Evolutionary conservation across 2,329 filamentous ascomycete species (phyloP).

Genomic region (Colletotrichum neosansevieriae): DNA sequence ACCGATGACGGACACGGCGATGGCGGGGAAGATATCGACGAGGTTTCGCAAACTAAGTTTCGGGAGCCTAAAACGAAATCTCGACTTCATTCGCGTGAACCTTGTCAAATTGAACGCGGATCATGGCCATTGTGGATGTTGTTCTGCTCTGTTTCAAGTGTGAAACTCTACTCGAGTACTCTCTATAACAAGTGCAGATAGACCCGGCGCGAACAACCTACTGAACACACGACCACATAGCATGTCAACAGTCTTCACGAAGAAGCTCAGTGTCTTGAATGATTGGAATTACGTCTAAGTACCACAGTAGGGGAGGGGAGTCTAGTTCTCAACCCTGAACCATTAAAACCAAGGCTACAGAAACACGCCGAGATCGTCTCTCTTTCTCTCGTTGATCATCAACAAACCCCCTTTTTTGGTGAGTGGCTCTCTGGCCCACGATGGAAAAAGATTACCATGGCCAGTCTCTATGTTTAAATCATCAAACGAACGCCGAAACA

Average conservation of each 20-base stretch:
- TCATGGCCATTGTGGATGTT: no score
- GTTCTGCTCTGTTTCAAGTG: no score
- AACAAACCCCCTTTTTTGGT: conserved; percentile 2
- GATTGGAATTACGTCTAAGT: conserved; percentile 25
- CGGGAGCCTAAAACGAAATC: no score
- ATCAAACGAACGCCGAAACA: conserved; percentile 22
- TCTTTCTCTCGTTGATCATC: conserved; percentile 10
- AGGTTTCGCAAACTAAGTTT: no score
- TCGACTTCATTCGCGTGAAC: no score
- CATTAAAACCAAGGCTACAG: conserved; percentile 31
- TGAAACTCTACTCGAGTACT: no score
- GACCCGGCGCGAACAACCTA: no score
- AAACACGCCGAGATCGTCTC: background rate
- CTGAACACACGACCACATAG: background rate
- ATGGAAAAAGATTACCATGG: background rate
- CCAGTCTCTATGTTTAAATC: conserved; percentile 3
- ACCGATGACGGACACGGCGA: no score
- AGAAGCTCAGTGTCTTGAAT: conserved; percentile 1
- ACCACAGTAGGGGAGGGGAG: conserved; percentile 20
- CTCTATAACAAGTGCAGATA: no score
- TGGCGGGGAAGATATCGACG: no score
- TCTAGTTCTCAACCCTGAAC: conserved; percentile 23
- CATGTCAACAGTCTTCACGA: background rate
- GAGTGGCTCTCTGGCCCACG: background rate
- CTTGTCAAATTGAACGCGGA: no score